Conservation (phyloP, 116 monocot species). For the Papilionanthe hybrid region DNA sequence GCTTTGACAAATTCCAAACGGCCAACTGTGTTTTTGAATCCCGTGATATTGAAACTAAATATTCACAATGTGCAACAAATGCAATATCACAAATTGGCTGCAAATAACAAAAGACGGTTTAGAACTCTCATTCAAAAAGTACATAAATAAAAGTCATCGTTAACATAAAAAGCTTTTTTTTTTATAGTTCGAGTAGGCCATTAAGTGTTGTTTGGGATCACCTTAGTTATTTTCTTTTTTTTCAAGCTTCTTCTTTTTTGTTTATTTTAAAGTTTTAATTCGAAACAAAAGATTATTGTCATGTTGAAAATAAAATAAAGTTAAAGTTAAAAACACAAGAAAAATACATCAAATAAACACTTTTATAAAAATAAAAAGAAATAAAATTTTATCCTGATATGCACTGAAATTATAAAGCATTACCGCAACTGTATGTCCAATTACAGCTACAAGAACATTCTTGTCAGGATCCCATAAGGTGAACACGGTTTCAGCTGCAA, state of each 20-base stretch:
- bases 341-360: too few species aligned
- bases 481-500: constrained; percentile 70
- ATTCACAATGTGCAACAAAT: constrained; percentile 64
- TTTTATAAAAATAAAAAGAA: too few species aligned
- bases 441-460: constrained; percentile 76
- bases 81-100: constrained; percentile 65
- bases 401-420: constrained; percentile 4
- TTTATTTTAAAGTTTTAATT: too few species aligned
- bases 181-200: not conserved
- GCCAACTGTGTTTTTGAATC: constrained; percentile 63
- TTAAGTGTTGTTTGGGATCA: not conserved
- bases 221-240: too few species aligned
- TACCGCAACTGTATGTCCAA: constrained; percentile 63
- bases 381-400: too few species aligned
- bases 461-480: constrained; percentile 90
- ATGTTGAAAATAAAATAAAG: too few species aligned
- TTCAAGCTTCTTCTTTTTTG: too few species aligned
- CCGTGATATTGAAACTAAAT: constrained; percentile 52
- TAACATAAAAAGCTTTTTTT: not conserved
- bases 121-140: not conserved
- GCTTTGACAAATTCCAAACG: constrained; percentile 68
- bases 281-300: too few species aligned
- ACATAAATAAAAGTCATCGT: not conserved
- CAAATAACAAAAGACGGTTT: constrained; percentile 9
- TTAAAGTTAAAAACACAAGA: too few species aligned